Percentiles rank a stretch among this genome's conserved stretches.
Conservation (phyloP, 805 yeast genomes). For the Kuraishia borneana region DNA sequence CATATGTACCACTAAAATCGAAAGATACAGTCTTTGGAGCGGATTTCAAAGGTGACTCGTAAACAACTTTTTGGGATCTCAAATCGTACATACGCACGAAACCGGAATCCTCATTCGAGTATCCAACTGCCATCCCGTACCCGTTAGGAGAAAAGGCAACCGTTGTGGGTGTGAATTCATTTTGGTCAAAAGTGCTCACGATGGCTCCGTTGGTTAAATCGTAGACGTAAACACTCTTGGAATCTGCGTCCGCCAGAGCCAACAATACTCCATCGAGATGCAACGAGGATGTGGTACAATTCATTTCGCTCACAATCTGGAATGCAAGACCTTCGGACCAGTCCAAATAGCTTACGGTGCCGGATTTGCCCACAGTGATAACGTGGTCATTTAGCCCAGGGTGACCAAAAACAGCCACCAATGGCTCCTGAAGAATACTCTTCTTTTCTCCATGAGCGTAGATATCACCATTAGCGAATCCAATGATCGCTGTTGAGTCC, state of each 20-base stretch:
- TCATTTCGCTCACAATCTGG: background rate
- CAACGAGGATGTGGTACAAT: background rate
- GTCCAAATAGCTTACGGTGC: background rate
- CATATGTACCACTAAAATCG: slow-evolving; percentile 9
- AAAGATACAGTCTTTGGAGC: slow-evolving; percentile 3
- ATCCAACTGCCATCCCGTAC: slow-evolving; percentile 36
- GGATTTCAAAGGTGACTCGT: background rate
- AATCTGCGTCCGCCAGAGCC: slow-evolving; percentile 21
- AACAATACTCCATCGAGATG: slow-evolving; percentile 27
- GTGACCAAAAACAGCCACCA: background rate
- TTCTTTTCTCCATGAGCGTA: background rate
- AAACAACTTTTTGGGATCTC: slow-evolving; percentile 8
- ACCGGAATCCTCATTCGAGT: slow-evolving; percentile 4
- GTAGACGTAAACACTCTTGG: slow-evolving; percentile 23
- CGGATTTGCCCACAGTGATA: background rate
- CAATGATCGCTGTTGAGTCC: background rate
- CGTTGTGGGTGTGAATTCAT: slow-evolving; percentile 16
- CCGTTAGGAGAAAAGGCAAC: slow-evolving; percentile 53
- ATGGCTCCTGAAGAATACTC: background rate
- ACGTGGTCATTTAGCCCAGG: slow-evolving; percentile 1
- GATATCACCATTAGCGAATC: background rate
- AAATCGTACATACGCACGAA: slow-evolving; percentile 10
- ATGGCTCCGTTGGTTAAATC: slow-evolving; percentile 24
- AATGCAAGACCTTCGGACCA: background rate
- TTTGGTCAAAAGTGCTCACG: slow-evolving; percentile 20